phyloP scores from a whole-genome alignment of 345 rosid genomes.

The Hirschfeldia incana region DNA sequence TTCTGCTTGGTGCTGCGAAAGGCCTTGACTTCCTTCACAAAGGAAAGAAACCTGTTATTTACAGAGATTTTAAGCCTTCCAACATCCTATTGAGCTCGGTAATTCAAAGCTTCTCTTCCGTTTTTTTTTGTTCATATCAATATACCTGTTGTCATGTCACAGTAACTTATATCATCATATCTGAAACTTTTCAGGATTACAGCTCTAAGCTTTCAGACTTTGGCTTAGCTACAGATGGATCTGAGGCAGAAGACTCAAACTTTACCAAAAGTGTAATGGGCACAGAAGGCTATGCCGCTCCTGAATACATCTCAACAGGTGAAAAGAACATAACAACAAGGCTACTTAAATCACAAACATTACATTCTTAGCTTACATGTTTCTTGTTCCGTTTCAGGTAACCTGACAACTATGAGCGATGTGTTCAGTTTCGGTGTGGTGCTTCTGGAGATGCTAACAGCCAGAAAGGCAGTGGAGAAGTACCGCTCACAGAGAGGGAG shows the following conservation, averaged over 20 bases:
- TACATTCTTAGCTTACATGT: conserved; percentile 21
- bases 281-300: conserved; percentile 63
- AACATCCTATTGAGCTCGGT: conserved; percentile 73
- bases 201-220: conserved; percentile 63
- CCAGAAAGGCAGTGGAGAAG: conserved; percentile 58
- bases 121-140: neutral
- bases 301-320: conserved; percentile 58
- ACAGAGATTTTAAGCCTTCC: conserved; percentile 79
- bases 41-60: conserved; percentile 71
- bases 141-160: neutral
- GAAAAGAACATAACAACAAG: neutral
- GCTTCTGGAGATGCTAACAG: conserved; percentile 68
- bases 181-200: conserved; percentile 44
- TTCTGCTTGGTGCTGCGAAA: conserved; percentile 80
- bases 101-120: conserved; percentile 28
- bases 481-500: conserved; percentile 54
- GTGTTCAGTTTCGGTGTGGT: conserved; percentile 87
- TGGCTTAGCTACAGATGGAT: conserved; percentile 65
- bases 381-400: conserved; percentile 51
- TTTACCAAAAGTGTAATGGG: conserved; percentile 63
- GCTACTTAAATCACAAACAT: neutral
- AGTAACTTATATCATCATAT: neutral
- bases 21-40: conserved; percentile 83
- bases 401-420: conserved; percentile 72
- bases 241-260: conserved; percentile 57